phyloP scores from a whole-genome alignment of 148 eudicot genomes.

The Rhododendron simsii region DNA sequence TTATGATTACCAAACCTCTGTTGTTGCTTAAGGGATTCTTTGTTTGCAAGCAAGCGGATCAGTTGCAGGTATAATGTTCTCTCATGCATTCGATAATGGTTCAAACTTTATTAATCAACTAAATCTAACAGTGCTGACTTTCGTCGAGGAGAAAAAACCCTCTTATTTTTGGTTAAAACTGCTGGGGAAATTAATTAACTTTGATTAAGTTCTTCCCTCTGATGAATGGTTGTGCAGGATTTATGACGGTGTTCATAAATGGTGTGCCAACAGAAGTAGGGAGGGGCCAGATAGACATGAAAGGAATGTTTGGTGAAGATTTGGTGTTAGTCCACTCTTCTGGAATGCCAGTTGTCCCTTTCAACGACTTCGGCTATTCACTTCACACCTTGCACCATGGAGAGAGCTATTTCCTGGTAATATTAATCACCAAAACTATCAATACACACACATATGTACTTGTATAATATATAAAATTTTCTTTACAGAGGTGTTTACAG shows the following conservation, averaged over 20 bases:
- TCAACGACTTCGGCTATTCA: constrained; percentile 57
- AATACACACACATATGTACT: too few species aligned
- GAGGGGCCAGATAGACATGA: constrained; percentile 63
- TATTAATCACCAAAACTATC: neutral
- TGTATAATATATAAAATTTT: too few species aligned
- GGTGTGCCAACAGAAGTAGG: constrained; percentile 75
- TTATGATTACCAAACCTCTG: too few species aligned
- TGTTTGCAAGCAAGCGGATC: too few species aligned
- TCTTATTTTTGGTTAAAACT: neutral
- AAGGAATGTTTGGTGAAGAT: constrained; percentile 69
- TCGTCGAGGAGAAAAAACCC: too few species aligned
- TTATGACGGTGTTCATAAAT: constrained; percentile 71
- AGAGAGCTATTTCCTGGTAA: constrained; percentile 88
- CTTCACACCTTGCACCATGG: constrained; percentile 73
- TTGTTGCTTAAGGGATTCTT: too few species aligned
- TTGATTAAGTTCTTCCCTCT: neutral
- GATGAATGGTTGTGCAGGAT: constrained; percentile 41
- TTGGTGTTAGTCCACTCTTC: constrained; percentile 60
- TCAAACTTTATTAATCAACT: too few species aligned
- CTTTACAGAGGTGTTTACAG: too few species aligned
- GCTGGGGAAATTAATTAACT: neutral
- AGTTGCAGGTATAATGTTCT: too few species aligned
- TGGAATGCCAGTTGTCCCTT: constrained; percentile 53
- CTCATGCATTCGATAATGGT: too few species aligned
- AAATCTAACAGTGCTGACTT: too few species aligned